Percentiles rank a stretch among this genome's conserved stretches.
These are phyloP conservation scores for Mikania micrantha DNA, from an alignment of 129 eudicot genomes.

Conservation along the genomic window DNA sequence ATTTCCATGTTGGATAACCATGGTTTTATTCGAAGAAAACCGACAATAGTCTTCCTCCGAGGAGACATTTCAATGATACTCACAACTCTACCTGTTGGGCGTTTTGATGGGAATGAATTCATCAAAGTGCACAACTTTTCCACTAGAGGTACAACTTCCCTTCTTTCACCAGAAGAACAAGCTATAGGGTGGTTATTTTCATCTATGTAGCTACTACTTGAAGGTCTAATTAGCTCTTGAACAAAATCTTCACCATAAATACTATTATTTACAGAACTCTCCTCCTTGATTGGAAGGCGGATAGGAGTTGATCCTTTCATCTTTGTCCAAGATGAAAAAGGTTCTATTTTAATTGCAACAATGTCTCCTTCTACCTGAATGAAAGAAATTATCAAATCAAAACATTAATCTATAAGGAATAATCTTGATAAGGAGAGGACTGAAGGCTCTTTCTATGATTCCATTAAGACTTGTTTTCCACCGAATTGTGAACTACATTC, in stretches of 20 bases:
- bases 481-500: not conserved
- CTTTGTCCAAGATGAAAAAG: constrained; percentile 61
- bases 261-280: not conserved
- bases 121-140: constrained; percentile 45
- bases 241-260: constrained; percentile 15
- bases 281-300: constrained; percentile 24
- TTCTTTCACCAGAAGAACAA: constrained; percentile 19
- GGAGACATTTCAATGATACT: constrained; percentile 63
- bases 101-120: constrained; percentile 46
- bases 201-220: constrained; percentile 18
- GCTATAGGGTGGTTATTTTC: constrained; percentile 17
- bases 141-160: constrained; percentile 28
- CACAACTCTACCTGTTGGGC: constrained; percentile 91
- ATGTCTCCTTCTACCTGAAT: constrained; percentile 75
- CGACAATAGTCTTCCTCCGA: constrained; percentile 61
- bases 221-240: constrained; percentile 20
- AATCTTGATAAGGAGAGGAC: constrained; percentile 2
- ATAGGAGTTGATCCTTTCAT: constrained; percentile 54
- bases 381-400: constrained; percentile 8
- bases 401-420: not conserved
- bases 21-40: constrained; percentile 58
- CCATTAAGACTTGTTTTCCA: not conserved
- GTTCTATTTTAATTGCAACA: constrained; percentile 68
- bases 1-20: constrained; percentile 37
- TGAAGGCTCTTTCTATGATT: not conserved